Conservation (phyloP, 768 basidiomycete genomes). For the Kwoniella sp. region DNA sequence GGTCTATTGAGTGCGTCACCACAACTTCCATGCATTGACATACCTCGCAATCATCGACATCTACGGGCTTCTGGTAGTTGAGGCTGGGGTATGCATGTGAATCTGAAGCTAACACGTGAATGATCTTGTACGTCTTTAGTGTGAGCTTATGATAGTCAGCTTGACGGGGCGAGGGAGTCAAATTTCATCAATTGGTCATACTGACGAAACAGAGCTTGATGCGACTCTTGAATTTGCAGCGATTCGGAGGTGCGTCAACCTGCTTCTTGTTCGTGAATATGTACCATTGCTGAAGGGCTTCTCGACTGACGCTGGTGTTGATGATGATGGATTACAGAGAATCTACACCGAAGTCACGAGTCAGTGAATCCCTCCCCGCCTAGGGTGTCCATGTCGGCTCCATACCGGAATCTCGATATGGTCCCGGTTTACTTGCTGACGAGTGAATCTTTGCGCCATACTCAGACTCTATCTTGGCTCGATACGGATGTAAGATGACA, state of each 20-base stretch:
- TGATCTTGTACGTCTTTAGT: too few species aligned
- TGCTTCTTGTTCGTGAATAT: not conserved
- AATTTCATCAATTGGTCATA: too few species aligned
- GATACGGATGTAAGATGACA: slow-evolving; percentile 49
- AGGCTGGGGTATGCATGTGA: too few species aligned
- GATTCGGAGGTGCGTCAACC: slow-evolving; percentile 46
- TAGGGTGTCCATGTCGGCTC: not conserved
- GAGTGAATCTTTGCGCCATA: too few species aligned
- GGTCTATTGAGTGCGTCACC: slow-evolving; percentile 47
- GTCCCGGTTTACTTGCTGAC: too few species aligned
- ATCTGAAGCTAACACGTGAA: too few species aligned
- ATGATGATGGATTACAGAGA: slow-evolving; percentile 23
- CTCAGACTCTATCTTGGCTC: slow-evolving; percentile 49
- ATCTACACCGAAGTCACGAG: slow-evolving; percentile 55
- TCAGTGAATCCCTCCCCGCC: slow-evolving; percentile 13
- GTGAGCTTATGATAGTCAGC: slow-evolving; percentile 7
- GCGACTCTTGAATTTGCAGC: too few species aligned
- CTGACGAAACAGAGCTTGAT: too few species aligned
- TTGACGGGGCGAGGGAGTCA: too few species aligned
- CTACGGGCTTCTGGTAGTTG: too few species aligned
- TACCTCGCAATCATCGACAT: too few species aligned
- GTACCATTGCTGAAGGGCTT: not conserved
- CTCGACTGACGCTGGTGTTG: not conserved
- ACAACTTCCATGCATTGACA: not conserved
- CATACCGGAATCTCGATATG: too few species aligned